Evolutionary conservation across 768 basidiomycete species (phyloP), one percentile per base, ranked within the genome.

Genomic region (Coprinopsis cinerea): DNA sequence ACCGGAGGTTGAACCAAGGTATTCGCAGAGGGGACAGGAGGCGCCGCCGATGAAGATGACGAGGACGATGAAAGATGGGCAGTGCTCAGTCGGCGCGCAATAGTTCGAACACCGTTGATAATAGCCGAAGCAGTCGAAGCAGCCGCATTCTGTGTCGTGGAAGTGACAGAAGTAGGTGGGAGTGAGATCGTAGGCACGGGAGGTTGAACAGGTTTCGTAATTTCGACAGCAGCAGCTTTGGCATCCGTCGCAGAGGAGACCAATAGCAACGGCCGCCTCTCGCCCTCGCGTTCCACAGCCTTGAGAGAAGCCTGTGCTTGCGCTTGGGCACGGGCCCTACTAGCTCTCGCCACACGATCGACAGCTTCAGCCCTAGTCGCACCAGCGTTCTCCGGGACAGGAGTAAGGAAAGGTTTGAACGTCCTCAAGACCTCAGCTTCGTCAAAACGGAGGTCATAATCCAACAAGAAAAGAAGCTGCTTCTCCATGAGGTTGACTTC

Each of bases 401-500:
- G 55, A 6, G 58, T 52, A 71, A 88, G 74, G 67, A 88, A 84
- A 2, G 88, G 83, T 10, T 74, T 77, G 69, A 96, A 93, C 10
- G 75, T 71, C 24, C 61, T 61, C 58, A 85, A 77, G 49, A 86
- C 84, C 59, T 96, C 92, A 23, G 70, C 67, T 68, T 99, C 95
- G 57, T 82, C 77, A 64, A 97, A 91, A 42, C 90, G 83, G 49
- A 99, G 81, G 65, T 97, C 85, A 64, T 88, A 94, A 70, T 95
- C 89, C 58, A 99, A 82, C 51, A 98, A 74, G 65, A 79, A 86
- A 47, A 99, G 82, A 24, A 99, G 80, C 69, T 99, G 92, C 69
- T 84, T 88, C 72, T 99, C 95, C 95, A 98, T 98, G 53, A 94
- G 76, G 67, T 94, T 96, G 66, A 97, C 83, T 70, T 91, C 88